phyloP scores from a whole-genome alignment of 176 grass and related monocot species.

The Musa beccarii region DNA sequence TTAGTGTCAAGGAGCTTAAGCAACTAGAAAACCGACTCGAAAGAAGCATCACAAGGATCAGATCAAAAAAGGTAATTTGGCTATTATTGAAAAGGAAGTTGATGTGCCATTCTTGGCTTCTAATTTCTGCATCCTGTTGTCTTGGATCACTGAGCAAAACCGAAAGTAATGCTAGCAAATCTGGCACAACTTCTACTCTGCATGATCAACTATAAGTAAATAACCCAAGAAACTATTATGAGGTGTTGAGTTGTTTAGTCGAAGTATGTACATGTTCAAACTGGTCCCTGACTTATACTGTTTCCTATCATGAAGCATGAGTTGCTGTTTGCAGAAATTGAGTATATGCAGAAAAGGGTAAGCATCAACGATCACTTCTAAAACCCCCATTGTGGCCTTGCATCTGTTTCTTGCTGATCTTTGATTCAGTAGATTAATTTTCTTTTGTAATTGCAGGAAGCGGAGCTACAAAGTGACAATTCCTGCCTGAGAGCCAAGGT shows the following conservation, averaged over 20 bases:
- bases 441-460: slow-evolving; percentile 29
- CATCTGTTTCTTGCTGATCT: neutral
- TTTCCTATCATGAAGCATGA: slow-evolving; percentile 43
- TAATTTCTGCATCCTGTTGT: neutral
- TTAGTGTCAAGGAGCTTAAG: slow-evolving; percentile 61
- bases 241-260: too few species aligned
- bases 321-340: slow-evolving; percentile 54
- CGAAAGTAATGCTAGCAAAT: too few species aligned
- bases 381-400: too few species aligned
- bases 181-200: too few species aligned
- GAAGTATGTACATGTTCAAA: too few species aligned
- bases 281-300: neutral
- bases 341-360: slow-evolving; percentile 63
- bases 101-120: neutral
- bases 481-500: slow-evolving; percentile 56
- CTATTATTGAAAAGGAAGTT: neutral
- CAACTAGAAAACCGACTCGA: slow-evolving; percentile 65
- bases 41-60: slow-evolving; percentile 71
- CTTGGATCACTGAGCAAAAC: too few species aligned
- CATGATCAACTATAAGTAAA: too few species aligned
- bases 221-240: too few species aligned
- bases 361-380: neutral
- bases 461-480: slow-evolving; percentile 62
- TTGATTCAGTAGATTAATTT: neutral
- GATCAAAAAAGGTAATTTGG: slow-evolving; percentile 46